These are phyloP conservation scores for apple (Malus domestica) DNA, from an alignment of 306 rosid genomes.

Conservation along the genomic window DNA sequence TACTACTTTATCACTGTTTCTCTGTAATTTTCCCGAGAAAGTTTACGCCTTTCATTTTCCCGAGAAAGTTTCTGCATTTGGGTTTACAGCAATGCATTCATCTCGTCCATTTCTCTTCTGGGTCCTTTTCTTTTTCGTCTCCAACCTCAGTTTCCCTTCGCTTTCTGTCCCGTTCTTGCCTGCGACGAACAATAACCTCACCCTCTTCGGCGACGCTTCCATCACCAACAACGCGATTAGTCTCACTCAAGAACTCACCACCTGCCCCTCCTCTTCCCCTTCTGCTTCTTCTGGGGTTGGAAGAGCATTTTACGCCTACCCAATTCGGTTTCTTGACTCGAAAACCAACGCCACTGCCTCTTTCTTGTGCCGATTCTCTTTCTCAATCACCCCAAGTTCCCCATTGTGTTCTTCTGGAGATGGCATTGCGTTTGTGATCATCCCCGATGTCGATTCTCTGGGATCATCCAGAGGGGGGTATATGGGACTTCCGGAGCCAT, in stretches of 20 bases:
- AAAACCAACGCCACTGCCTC: constrained; percentile 48
- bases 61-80: neutral
- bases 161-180: constrained; percentile 27
- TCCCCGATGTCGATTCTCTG: constrained; percentile 32
- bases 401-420: constrained; percentile 49
- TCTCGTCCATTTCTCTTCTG: constrained; percentile 4
- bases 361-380: constrained; percentile 58
- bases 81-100: constrained; percentile 21
- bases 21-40: neutral
- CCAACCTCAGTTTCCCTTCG: constrained; percentile 12
- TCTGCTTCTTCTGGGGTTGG: constrained; percentile 41
- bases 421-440: constrained; percentile 61
- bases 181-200: constrained; percentile 36
- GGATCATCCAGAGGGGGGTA: constrained; percentile 29
- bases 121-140: constrained; percentile 18
- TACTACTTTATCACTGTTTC: neutral
- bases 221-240: constrained; percentile 38
- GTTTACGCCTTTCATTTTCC: neutral
- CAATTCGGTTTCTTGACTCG: constrained; percentile 66
- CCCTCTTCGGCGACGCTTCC: constrained; percentile 70
- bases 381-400: constrained; percentile 45
- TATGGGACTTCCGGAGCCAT: constrained; percentile 54
- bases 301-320: constrained; percentile 57
- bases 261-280: constrained; percentile 29
- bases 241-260: constrained; percentile 49